Conservation (phyloP, 371 early-diverging fungal genomes). For the Apophysomyces sp. region DNA sequence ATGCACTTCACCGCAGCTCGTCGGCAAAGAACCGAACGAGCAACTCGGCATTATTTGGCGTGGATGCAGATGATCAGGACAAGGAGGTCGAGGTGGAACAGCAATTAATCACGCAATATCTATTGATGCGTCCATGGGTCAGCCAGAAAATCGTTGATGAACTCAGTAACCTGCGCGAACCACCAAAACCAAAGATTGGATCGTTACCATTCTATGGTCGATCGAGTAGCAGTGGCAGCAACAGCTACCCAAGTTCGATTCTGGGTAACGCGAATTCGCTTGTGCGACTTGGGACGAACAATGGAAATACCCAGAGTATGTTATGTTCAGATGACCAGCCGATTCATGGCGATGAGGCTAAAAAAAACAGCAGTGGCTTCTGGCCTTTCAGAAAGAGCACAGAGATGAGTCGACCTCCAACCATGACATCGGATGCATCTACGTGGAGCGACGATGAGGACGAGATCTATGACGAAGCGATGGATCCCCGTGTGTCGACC, state of each 20-base stretch:
- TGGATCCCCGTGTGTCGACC: neutral
- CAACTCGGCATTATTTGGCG: conserved; percentile 18
- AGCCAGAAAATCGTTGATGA: conserved; percentile 77
- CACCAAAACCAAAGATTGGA: conserved; percentile 31
- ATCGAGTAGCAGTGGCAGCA: conserved; percentile 5
- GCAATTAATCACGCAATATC: conserved; percentile 67
- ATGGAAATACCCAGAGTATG: conserved; percentile 14
- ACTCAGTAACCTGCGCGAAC: conserved; percentile 67
- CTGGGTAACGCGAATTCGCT: conserved; percentile 22
- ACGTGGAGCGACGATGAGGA: conserved; percentile 14
- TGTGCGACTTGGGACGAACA: conserved; percentile 15
- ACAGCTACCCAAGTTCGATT: conserved; percentile 15
- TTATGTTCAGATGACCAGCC: conserved; percentile 17
- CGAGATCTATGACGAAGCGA: conserved; percentile 9
- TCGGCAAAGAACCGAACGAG: conserved; percentile 27
- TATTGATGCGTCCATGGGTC: conserved; percentile 59
- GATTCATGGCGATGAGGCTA: conserved; percentile 6
- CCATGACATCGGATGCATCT: conserved; percentile 15
- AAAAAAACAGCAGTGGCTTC: conserved; percentile 12
- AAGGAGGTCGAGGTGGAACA: conserved; percentile 33
- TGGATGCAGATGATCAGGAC: conserved; percentile 29
- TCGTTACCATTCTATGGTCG: conserved; percentile 15
- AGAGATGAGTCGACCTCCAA: conserved; percentile 19
- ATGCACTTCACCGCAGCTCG: conserved; percentile 42
- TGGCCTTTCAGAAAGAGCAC: conserved; percentile 26